Evolutionary conservation across 2,329 filamentous ascomycete species (phyloP), one percentile per base, ranked within the genome.

Genomic region (Fusarium falciforme): DNA sequence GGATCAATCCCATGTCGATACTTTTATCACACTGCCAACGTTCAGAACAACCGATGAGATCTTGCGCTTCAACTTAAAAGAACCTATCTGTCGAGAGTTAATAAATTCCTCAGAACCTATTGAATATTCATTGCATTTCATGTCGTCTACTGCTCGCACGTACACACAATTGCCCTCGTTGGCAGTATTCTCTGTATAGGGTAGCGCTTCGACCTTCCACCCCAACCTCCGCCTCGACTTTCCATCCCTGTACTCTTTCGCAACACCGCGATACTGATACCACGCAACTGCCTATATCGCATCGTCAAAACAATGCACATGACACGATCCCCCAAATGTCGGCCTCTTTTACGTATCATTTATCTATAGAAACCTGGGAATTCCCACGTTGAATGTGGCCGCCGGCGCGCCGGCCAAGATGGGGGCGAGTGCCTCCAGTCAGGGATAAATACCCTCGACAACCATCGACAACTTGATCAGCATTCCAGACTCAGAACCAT

Each of bases 181-280:
- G 3, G 36, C 38, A 20, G n/a, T n/a, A 12, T 20, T 6, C 12
- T 4, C 1, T 14, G 6, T 40, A 40, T 40, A 58, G 55, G 55
- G 35, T 58, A 58, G 55, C 55, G 55, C 22, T 27, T 58, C 55
- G 55, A 38, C 14, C 55, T 58, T 58, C 55, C 55, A 22, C 35
- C 55, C 55, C 55, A 58, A 14, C 5, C 33, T 20, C 17, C 55
- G 55, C 55, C 17, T 58, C 55, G 55, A 58, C 33, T 38, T 58
- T 58, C 55, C 22, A 58, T 58, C 55, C 55, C 33, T 5, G 25
- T 17, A 5, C 1, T 16, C 12, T 36, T 8, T 36, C 5, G 6
- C 54, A 5, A n/a, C 16, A 27, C 20, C 22, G 7, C 33, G 11
- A 52, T 6, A 38, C 54, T 38, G 31, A 27, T 36, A 58, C 55